Base-by-base conservation (phyloP, 2,329 filamentous ascomycete genomes). In the Penicillium sclerotigenum region DNA sequence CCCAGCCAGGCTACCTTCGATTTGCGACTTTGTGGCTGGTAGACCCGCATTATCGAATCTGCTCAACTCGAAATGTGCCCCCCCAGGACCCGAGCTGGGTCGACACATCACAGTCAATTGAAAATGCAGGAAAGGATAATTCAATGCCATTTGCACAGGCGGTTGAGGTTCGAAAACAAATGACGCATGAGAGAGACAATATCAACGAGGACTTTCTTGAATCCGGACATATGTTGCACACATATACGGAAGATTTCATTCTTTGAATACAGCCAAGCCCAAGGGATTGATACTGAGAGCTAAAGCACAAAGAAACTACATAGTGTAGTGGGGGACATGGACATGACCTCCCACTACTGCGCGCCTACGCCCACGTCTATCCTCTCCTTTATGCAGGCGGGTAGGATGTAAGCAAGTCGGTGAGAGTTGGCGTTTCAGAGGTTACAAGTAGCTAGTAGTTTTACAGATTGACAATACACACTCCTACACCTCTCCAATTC, bases 31-130 rank as follows among this genome's bases (percentile, higher is more conserved):
- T 65, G 10, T 48, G 53, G 28, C 47, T 65, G 24, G 54, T 63
- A 4, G 63, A 65, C 49, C 62, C 62, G n/a, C 54, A 58, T 42
- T 58, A 61, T 38, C 46, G 50, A 41, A 34, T 65, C 7, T 55
- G 55, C 7, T 63, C 63, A 3, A 62, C 58, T 9, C 42, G 45
- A 22, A 63, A 65, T 46, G 58, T 65, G 14, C 60, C 62, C 11
- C 58, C 63, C 3, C 52, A 65, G 42, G 59, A 59, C 34, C 40
- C 36, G n/a, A 55, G 46, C 29, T 63, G 58, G 62, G 20, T 43
- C 2, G 18, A 37, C 16, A 13, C 20, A 24, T 43, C 29, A 37
- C 16, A 43, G 16, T 34, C 36, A 20, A 38, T 31, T 24, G 10
- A 47, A 8, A 34, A 26, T 13, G 11, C 16, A 26, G 4, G 13